Base-by-base conservation (phyloP, 345 rosid genomes). In the Murraya koenigii region DNA sequence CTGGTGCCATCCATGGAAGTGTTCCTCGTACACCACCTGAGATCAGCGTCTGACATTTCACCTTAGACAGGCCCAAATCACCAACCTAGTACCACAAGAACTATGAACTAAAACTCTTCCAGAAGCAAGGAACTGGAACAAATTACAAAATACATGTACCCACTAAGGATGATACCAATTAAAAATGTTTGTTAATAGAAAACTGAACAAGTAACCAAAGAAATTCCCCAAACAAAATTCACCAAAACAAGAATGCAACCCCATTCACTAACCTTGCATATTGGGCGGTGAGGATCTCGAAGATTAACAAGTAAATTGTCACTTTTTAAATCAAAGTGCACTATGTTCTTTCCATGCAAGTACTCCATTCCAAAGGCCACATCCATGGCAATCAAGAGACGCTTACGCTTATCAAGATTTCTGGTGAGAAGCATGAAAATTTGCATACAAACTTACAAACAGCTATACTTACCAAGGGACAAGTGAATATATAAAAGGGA, bases 311-410 rank as follows among this genome's bases (percentile, higher is more conserved):
- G 89, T 79, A 90, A 80, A 85, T 90, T 90, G 86, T 90, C 94
- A 75, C 92, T 88, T 86, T 90, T 90, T 83, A 90, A 81, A 78
- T 90, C 94, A 69, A 90, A 90, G 75, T 90, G 94, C 75, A 90
- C 94, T 19, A 90, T 87, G 64, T 87, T 88, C 83, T 88, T 90
- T 67, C 88, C 90, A 79, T 90, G 94, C 84, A 90, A 81, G 80
- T 90, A 90, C 71, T 89, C 94, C 94, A 90, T 90, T 47, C 94
- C 94, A 35, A 90, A 90, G 74, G 94, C 94, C 33, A 89, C 90
- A 70, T 90, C 92, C 94, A 90, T 88, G 55, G 91, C 90, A 75
- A 90, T 89, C 77, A 90, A 74, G 19, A 87, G 83, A 10, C 91
- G 80, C 80, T 87, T 89, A 7, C 89, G 88, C 83, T 86, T 89